Conservation (phyloP, 1,139 yeast species). For the Nematodospora anomalae region DNA sequence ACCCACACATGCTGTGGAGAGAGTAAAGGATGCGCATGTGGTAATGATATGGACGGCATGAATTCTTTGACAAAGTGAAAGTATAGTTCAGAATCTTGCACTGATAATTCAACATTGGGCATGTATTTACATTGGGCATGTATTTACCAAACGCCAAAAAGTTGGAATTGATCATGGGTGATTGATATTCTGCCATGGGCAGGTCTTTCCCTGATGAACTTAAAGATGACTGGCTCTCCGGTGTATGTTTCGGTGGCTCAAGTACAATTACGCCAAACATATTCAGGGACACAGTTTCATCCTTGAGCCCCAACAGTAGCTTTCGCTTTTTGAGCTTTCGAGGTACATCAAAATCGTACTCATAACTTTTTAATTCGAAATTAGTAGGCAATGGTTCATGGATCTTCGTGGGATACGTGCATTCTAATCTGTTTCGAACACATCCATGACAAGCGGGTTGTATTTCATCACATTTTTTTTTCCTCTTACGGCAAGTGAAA, state of each 20-base stretch:
- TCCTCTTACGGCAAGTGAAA: conserved; percentile 19
- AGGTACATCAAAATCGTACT: conserved; percentile 3
- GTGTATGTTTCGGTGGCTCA: neutral
- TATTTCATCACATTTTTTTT: conserved; percentile 29
- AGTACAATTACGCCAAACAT: conserved; percentile 3
- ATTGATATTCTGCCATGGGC: neutral
- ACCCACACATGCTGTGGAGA: conserved; percentile 10
- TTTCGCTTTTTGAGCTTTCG: conserved; percentile 2
- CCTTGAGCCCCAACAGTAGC: neutral
- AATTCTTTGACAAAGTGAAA: conserved; percentile 9
- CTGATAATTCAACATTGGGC: conserved; percentile 9
- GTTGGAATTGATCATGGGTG: conserved; percentile 2
- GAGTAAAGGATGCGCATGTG: conserved; percentile 11
- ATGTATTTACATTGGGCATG: conserved; percentile 11
- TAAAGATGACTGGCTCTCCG: neutral
- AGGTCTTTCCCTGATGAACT: neutral
- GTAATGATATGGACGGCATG: conserved; percentile 11
- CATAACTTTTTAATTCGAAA: conserved; percentile 5
- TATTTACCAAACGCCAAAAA: conserved; percentile 9
- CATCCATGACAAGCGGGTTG: conserved; percentile 28
- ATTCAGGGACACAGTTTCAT: conserved; percentile 1
- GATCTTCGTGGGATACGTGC: conserved; percentile 7
- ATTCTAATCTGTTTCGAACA: conserved; percentile 11
- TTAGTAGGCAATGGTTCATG: conserved; percentile 9
- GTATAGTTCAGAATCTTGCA: conserved; percentile 12